Conservation (phyloP, 805 yeast species). For the Lachancea kluyveri region DNA sequence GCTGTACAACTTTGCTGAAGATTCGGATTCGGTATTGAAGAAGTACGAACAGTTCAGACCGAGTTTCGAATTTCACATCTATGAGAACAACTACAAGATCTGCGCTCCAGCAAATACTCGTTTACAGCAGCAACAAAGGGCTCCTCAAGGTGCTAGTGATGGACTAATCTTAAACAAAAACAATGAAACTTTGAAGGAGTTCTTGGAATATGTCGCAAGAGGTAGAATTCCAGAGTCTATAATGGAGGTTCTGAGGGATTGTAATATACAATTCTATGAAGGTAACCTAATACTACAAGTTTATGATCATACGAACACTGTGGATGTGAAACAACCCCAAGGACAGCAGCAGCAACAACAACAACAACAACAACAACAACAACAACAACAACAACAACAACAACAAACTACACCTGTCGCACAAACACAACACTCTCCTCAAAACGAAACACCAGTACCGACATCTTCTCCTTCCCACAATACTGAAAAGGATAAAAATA, state of each 20-base stretch:
- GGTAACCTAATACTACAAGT: conserved; percentile 84
- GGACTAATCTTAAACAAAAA: conserved; percentile 71
- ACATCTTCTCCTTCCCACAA: conserved; percentile 1
- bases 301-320: conserved; percentile 69
- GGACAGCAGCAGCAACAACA: conserved; percentile 8
- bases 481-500: conserved; percentile 2
- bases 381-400: not conserved
- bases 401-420: not conserved
- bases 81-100: conserved; percentile 85
- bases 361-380: conserved; percentile 7
- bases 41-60: conserved; percentile 76
- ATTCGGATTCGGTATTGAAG: conserved; percentile 63
- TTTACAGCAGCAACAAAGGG: conserved; percentile 32
- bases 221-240: conserved; percentile 87
- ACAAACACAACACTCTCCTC: not conserved
- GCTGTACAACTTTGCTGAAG: conserved; percentile 56
- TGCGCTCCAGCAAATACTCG: conserved; percentile 56
- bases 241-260: conserved; percentile 83
- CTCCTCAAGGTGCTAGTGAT: conserved; percentile 39
- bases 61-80: conserved; percentile 82
- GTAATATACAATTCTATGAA: conserved; percentile 77
- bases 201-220: conserved; percentile 68
- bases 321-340: conserved; percentile 20
- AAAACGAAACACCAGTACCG: not conserved
- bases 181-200: conserved; percentile 72